These are phyloP conservation scores for Arthrobotrys megalospora DNA, from an alignment of 2,329 filamentous ascomycete genomes.

Conservation along the genomic window DNA sequence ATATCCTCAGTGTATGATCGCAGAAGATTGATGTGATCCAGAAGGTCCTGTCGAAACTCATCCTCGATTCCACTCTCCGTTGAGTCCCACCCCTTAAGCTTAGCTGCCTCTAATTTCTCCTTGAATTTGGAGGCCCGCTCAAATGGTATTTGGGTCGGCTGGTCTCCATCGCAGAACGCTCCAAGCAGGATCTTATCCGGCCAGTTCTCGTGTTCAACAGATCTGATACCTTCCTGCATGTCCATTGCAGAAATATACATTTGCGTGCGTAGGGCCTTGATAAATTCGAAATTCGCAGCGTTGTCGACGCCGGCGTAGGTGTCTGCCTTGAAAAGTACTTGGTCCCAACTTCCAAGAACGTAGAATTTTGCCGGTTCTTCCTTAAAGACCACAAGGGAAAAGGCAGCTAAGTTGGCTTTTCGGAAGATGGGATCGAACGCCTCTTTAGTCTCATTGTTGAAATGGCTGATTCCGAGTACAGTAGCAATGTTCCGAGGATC, in stretches of 20 bases:
- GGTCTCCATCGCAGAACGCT: not conserved
- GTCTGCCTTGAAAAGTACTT: not conserved
- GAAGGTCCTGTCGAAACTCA: not conserved
- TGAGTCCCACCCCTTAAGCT: slow-evolving; percentile 25
- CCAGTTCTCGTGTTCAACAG: not conserved
- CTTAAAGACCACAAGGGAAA: slow-evolving; percentile 9
- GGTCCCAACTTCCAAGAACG: slow-evolving; percentile 1
- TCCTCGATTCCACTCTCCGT: not conserved
- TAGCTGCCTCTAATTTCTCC: slow-evolving; percentile 8
- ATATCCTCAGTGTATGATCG: not conserved
- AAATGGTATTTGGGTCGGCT: not conserved
- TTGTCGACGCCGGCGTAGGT: slow-evolving; percentile 14
- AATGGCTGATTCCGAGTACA: not conserved
- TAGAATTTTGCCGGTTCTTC: slow-evolving; percentile 5
- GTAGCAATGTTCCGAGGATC: not conserved
- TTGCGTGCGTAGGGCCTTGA: slow-evolving; percentile 38
- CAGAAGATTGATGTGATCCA: slow-evolving; percentile 9
- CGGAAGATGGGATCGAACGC: slow-evolving; percentile 29
- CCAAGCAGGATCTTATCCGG: slow-evolving; percentile 28
- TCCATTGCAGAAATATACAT: slow-evolving; percentile 26
- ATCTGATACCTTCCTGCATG: not conserved
- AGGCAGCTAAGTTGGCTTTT: slow-evolving; percentile 45
- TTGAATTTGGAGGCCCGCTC: slow-evolving; percentile 11
- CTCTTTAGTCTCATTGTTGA: not conserved
- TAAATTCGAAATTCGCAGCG: slow-evolving; percentile 4